Evolutionary conservation across 2,329 filamentous ascomycete genomes (phyloP).

Genomic region (Tolypocladium tropicale): DNA sequence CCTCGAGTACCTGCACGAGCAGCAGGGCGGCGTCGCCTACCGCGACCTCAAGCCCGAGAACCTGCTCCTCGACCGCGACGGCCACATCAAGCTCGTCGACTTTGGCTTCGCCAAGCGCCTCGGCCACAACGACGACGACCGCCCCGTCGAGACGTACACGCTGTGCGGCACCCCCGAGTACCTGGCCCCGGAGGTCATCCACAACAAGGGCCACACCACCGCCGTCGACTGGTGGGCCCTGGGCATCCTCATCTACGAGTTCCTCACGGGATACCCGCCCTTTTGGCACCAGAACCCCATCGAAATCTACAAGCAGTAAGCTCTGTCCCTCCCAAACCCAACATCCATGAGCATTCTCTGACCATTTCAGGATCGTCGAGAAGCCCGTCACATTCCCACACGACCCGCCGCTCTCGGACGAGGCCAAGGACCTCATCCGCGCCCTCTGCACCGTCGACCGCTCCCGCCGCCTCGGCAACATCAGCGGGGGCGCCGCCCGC

Average conservation of each 20-base stretch:
- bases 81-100: constrained; percentile 74
- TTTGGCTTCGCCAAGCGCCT: constrained; percentile 80
- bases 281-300: constrained; percentile 84
- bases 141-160: constrained; percentile 63
- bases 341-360: neutral
- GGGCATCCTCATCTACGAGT: constrained; percentile 76
- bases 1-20: constrained; percentile 69
- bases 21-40: constrained; percentile 68
- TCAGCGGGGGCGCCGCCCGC: constrained; percentile 59
- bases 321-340: neutral
- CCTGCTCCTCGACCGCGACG: constrained; percentile 64
- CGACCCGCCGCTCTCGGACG: constrained; percentile 51
- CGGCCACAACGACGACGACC: constrained; percentile 39
- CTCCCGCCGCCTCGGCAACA: constrained; percentile 67
- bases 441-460: constrained; percentile 72
- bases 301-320: constrained; percentile 72
- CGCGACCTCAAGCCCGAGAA: constrained; percentile 79
- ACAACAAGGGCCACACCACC: constrained; percentile 66
- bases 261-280: constrained; percentile 73
- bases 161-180: constrained; percentile 79
- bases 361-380: constrained; percentile 55
- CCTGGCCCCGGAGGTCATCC: constrained; percentile 74
- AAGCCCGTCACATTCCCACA: constrained; percentile 66
- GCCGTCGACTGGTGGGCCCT: constrained; percentile 86
- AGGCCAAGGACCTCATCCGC: constrained; percentile 65